These are phyloP conservation scores for Linum tenue DNA, from an alignment of 345 rosid genomes.

Conservation along the genomic window DNA sequence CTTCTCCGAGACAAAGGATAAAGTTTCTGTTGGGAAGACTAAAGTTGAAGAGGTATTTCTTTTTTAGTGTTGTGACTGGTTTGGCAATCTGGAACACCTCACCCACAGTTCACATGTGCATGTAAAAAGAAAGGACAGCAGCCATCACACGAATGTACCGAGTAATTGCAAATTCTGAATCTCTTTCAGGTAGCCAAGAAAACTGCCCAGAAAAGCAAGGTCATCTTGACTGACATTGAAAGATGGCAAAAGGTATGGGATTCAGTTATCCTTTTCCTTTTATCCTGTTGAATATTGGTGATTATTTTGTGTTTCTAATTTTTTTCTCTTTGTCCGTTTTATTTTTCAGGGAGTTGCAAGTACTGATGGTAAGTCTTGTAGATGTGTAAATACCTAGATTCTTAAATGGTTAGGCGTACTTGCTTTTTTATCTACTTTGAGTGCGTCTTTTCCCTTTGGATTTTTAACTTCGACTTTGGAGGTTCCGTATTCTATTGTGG, in stretches of 20 bases:
- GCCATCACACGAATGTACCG: neutral
- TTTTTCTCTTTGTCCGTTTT: neutral
- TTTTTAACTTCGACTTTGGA: neutral
- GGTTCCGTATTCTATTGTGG: neutral
- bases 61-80: neutral
- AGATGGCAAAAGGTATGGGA: constrained; percentile 87
- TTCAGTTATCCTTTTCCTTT: constrained; percentile 6
- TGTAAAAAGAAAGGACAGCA: neutral
- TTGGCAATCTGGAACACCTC: neutral
- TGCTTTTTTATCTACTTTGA: neutral
- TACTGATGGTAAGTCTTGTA: constrained; percentile 62
- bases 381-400: constrained; percentile 3
- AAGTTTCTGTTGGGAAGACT: constrained; percentile 73
- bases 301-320: constrained; percentile 17
- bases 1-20: constrained; percentile 77
- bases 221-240: constrained; percentile 76
- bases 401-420: neutral
- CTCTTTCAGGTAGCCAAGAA: constrained; percentile 67
- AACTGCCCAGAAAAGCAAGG: constrained; percentile 87
- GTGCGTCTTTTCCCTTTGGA: neutral
- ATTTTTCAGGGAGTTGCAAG: constrained; percentile 90
- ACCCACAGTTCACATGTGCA: neutral
- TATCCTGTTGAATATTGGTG: constrained; percentile 4
- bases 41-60: constrained; percentile 86
- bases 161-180: constrained; percentile 12